Evolutionary conservation across 2,329 filamentous ascomycete species (phyloP), one percentile per base, ranked within the genome.

Genomic region (Macrophomina pseudophaseolina): DNA sequence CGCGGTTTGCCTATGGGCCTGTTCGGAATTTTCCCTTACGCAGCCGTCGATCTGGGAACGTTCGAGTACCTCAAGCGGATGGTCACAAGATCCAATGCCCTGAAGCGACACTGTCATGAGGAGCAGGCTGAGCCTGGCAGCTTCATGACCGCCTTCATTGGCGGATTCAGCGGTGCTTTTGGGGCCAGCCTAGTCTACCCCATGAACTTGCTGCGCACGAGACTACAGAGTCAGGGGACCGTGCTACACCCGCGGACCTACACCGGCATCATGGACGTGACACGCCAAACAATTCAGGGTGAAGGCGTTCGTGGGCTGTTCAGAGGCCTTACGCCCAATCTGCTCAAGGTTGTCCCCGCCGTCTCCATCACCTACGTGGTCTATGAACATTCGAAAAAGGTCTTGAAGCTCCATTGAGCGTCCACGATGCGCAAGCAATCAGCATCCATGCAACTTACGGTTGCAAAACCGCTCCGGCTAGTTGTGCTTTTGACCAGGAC

Each of bases 11-110:
- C 93, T 0, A 95, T 98, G 87, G 95, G 95, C 16, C 85, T 99
- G 4, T 82, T 97, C 60, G 95, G 95, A 76, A 97, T 98, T 89
- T 99, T 99, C 74, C 95, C 95, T 0, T 99, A 98, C 78, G 94
- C 93, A 49, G 95, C 95, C 59, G 96, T 99, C 75, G 95, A 99
- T 76, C 90, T 99, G 74, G 93, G 92, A 70, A 97, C 93, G 0
- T 99, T 98, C 74, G 95, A 99, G 80, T 88, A 95, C 68, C 86
- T 97, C 69, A 99, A 99, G 80, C 88, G 87, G 56, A 84, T 84
- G 7, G 88, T 96, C 70, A 86, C 90, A 40, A 81, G 81, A 4
- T 89, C 90, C 70, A 91, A 93, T 74, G 91, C 93, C 12, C 88
- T 87, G 67, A 80, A 85, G 40, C 80, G 87, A 9, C 88, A 89